phyloP scores from a whole-genome alignment of 805 yeast species.

The Starmerella potacharoeniae region DNA sequence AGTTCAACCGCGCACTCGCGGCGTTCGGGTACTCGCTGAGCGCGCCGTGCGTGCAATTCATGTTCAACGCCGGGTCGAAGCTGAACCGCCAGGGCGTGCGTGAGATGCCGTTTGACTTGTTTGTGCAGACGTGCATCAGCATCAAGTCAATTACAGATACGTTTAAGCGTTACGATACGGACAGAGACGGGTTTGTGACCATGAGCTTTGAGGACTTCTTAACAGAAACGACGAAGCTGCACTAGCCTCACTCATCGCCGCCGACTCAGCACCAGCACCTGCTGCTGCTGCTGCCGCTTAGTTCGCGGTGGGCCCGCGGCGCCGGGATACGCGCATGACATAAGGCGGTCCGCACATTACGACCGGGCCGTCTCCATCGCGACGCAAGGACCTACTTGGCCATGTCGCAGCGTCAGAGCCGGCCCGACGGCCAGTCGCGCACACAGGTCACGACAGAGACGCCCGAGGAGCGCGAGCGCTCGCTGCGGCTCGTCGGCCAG shows the following conservation, averaged over 20 bases:
- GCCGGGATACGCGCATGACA: neutral
- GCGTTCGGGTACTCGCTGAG: constrained; percentile 57
- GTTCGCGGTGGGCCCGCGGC: neutral
- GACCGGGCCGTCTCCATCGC: neutral
- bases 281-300: neutral
- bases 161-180: constrained; percentile 65
- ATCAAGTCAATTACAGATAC: constrained; percentile 64
- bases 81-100: constrained; percentile 25
- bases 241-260: no score
- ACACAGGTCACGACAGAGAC: neutral
- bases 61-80: constrained; percentile 47
- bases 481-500: neutral
- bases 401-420: neutral
- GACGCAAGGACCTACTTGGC: neutral
- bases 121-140: constrained; percentile 71
- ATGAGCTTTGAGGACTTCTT: constrained; percentile 32
- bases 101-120: constrained; percentile 59
- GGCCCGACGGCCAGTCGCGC: neutral
- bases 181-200: constrained; percentile 47
- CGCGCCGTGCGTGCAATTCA: constrained; percentile 43
- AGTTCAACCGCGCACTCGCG: constrained; percentile 47
- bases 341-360: neutral
- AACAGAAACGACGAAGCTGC: constrained; percentile 27
- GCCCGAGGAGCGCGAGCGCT: constrained; percentile 1
- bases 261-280: neutral